Conservation (phyloP, 352 stramenopile genomes). For the Globisporangium uncinulatum region DNA sequence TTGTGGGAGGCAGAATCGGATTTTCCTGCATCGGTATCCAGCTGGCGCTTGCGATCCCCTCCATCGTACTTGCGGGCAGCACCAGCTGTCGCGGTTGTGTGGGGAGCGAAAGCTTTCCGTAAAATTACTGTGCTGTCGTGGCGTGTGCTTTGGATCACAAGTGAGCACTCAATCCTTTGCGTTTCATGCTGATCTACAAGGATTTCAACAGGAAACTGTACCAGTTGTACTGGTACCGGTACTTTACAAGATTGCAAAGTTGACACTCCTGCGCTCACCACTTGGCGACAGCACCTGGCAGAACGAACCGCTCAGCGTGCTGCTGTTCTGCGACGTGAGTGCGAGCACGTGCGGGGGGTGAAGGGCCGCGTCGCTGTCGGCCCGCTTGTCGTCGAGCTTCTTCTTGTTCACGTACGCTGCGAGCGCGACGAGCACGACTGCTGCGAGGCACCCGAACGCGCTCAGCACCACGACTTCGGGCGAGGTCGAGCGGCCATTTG, state of each 20-base stretch:
- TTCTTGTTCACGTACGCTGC: slow-evolving; percentile 24
- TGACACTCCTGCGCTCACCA: neutral
- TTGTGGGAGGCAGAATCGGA: neutral
- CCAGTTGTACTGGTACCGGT: neutral
- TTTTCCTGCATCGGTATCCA: neutral
- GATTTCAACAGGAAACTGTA: neutral
- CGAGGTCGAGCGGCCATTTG: slow-evolving; percentile 12
- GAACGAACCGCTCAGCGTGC: slow-evolving; percentile 17
- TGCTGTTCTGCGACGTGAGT: slow-evolving; percentile 1
- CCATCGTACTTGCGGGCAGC: neutral
- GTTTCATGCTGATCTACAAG: no score
- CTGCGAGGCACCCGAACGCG: slow-evolving; percentile 15
- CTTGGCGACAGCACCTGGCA: slow-evolving; percentile 17
- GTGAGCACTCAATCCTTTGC: no score
- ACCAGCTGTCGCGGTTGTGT: neutral
- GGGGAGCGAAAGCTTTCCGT: no score
- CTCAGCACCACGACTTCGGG: slow-evolving; percentile 23
- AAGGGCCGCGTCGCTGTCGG: slow-evolving; percentile 8
- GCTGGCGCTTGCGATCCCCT: slow-evolving; percentile 3
- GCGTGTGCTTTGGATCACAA: no score
- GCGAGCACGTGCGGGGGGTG: neutral
- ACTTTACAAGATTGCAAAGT: slow-evolving; percentile 1
- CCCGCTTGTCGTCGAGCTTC: slow-evolving; percentile 15
- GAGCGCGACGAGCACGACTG: slow-evolving; percentile 21
- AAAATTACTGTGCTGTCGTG: no score